Evolutionary conservation across 164 flowering plant species (phyloP).

Genomic region (Nymphaea thermarum): DNA sequence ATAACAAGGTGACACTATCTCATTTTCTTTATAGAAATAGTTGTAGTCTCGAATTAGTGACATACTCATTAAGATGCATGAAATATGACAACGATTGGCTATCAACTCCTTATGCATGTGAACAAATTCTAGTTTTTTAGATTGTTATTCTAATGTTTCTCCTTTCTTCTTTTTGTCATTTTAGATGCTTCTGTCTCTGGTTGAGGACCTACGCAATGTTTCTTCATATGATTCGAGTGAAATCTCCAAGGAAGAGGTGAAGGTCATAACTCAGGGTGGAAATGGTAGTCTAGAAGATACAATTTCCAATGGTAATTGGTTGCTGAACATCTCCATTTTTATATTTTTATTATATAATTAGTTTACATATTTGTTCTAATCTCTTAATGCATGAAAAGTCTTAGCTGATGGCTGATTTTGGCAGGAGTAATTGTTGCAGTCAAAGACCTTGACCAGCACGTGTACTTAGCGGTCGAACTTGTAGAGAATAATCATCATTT

Average conservation of each 20-base stretch:
- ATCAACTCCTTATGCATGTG: too few species aligned
- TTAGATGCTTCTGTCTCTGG: constrained; percentile 52
- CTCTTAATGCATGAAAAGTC: constrained; percentile 3
- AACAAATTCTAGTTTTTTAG: too few species aligned
- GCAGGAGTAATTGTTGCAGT: constrained; percentile 85
- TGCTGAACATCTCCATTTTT: background rate
- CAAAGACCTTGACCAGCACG: constrained; percentile 80
- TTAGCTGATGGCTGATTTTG: constrained; percentile 3
- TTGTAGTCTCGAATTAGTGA: too few species aligned
- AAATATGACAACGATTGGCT: too few species aligned
- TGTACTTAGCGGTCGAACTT: constrained; percentile 66
- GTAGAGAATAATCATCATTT: constrained; percentile 30
- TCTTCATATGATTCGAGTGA: constrained; percentile 13
- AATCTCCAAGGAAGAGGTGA: constrained; percentile 15
- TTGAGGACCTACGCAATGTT: constrained; percentile 34
- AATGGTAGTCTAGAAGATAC: constrained; percentile 21
- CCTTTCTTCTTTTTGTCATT: constrained; percentile 12
- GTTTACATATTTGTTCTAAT: constrained; percentile 1
- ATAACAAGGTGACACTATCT: too few species aligned
- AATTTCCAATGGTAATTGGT: constrained; percentile 55
- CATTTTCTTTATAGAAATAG: too few species aligned
- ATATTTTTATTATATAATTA: background rate
- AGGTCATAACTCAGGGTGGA: constrained; percentile 18
- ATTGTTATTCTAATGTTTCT: constrained; percentile 1
- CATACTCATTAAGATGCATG: too few species aligned